Evolutionary conservation across 768 basidiomycete genomes (phyloP).

Genomic region (Russula abietina): DNA sequence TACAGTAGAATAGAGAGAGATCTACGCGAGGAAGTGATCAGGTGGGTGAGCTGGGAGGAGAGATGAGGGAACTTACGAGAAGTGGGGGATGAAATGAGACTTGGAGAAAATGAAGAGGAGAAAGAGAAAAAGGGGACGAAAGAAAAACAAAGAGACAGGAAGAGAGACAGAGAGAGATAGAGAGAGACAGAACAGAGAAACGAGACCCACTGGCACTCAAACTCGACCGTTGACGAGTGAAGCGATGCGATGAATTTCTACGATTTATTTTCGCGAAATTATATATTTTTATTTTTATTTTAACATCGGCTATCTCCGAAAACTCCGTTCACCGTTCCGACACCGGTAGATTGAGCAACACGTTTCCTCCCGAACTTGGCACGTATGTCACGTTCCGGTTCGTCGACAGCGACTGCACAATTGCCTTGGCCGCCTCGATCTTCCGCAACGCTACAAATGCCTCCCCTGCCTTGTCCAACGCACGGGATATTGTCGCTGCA

Average conservation of each 20-base stretch:
- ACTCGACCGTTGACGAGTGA: conserved; percentile 14
- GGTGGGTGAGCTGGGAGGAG: neutral
- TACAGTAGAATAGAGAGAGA: conserved; percentile 31
- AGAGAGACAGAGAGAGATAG: conserved; percentile 44
- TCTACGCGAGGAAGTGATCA: conserved; percentile 1
- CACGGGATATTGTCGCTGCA: conserved; percentile 83
- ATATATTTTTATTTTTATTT: conserved; percentile 6
- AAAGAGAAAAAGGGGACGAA: conserved; percentile 31
- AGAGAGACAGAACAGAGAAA: conserved; percentile 39
- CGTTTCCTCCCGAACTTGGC: conserved; percentile 71
- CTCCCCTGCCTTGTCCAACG: conserved; percentile 91
- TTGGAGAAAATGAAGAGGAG: conserved; percentile 24
- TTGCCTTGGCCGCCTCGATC: conserved; percentile 98
- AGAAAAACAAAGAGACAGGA: conserved; percentile 48
- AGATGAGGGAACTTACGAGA: conserved; percentile 43
- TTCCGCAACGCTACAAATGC: conserved; percentile 92
- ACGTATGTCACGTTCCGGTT: conserved; percentile 89
- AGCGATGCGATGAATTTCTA: neutral
- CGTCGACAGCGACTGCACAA: conserved; percentile 73
- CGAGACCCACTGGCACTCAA: conserved; percentile 22
- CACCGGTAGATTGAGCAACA: conserved; percentile 77
- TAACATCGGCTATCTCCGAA: conserved; percentile 19
- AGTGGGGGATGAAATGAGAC: conserved; percentile 26
- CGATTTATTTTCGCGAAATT: neutral
- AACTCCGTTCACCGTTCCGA: conserved; percentile 31